Evolutionary conservation across 108 stramenopile species (phyloP), one percentile per base, ranked within the genome.

Genomic region (Hondaea fermentalgiana): DNA sequence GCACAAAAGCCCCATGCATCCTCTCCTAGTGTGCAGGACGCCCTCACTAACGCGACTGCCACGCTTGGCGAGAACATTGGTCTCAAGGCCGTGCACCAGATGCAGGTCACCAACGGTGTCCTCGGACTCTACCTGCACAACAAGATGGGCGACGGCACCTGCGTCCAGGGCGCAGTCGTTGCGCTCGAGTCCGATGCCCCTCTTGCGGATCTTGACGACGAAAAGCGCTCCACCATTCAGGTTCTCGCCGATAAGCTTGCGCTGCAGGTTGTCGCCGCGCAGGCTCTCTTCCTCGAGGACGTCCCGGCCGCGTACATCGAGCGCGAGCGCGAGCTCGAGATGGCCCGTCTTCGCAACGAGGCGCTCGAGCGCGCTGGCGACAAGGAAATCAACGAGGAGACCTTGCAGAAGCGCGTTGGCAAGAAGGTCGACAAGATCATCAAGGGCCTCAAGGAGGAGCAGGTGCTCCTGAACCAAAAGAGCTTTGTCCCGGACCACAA

Each of bases 41-140:
- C 59, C 25, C 58, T 88, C 58, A n/a, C 45, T n/a, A 14, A 88
- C 35, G 29, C 29, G 19, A 35, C 55, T 21, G 87, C 53, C 60
- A 88, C 55, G 21, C 23, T 88, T 59, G 53, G 87, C 21, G 90
- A 90, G 72, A 90, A 87, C 90, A 58, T 90, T 8, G 88, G 60
- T 29, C 44, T 88, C 44, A 58, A 60, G 44, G n/a, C 59, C 29
- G 60, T 29, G 17, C 12, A 43, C 59, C n/a, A 21, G 45, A 16
- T 90, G 23, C 72, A 23, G 17, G 87, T 57, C 28, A 12, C 51
- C 2, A 60, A n/a, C 25, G 90, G 90, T 25, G 58, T 76, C 23
- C 17, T 88, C 17, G 90, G 55, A n/a, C 25, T 87, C 43, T 90
- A 90, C 88, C 59, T 90, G 6, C 90, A 90, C 90, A 44, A 57